These are phyloP conservation scores for Crithidia mellificae DNA, from an alignment of 208 protist genomes.

Conservation along the genomic window DNA sequence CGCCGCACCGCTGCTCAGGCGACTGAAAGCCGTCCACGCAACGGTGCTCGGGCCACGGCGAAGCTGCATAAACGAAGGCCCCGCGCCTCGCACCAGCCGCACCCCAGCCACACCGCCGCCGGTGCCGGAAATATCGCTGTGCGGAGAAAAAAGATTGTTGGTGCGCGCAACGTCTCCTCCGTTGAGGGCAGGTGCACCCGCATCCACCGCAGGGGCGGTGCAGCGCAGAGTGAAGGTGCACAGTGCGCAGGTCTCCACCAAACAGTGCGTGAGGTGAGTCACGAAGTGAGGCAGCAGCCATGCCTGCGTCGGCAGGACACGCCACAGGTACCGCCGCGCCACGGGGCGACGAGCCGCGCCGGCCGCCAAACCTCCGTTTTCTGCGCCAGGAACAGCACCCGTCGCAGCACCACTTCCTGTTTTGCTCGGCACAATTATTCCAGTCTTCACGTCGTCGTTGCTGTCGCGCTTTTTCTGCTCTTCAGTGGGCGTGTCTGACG, in stretches of 20 bases:
- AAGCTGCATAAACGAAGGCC: constrained; percentile 13
- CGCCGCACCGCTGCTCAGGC: constrained; percentile 62
- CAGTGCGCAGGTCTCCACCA: constrained; percentile 37
- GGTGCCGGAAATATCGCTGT: no score
- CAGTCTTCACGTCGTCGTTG: no score
- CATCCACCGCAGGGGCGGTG: constrained; percentile 13
- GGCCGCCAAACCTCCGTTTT: no score
- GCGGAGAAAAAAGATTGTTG: no score
- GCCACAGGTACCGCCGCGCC: constrained; percentile 34
- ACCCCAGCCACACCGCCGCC: constrained; percentile 24
- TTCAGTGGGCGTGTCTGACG: no score
- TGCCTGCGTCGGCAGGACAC: constrained; percentile 21
- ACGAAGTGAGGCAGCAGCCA: constrained; percentile 47
- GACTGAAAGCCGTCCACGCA: constrained; percentile 55
- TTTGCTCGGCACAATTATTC: no score
- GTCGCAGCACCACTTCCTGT: no score
- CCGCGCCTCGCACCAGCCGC: constrained; percentile 32
- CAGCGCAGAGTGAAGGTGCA: constrained; percentile 36
- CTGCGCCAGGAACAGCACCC: no score
- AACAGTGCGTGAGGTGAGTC: constrained; percentile 33
- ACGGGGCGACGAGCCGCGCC: constrained; percentile 9
- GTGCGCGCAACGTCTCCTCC: no score
- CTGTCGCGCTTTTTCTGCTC: no score
- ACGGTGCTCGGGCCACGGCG: constrained; percentile 34
- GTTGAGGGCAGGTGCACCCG: no score